Percentiles rank a stretch among this genome's conserved stretches.
Evolutionary conservation across 768 basidiomycete genomes (phyloP).

Genomic region (Xerocomellus amylosporus): DNA sequence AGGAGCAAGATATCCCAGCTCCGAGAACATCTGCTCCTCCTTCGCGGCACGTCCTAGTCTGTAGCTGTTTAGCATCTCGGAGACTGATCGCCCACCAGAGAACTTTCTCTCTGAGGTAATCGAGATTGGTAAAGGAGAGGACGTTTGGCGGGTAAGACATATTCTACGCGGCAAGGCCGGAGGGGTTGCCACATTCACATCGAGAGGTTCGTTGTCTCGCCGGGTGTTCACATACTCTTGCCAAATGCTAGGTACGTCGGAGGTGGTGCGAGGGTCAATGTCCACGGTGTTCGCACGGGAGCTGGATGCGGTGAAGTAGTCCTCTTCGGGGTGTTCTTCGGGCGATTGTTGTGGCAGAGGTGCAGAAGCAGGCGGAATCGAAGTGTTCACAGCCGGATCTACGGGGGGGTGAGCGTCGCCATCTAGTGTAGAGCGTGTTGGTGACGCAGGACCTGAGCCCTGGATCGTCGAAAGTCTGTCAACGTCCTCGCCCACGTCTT

Average conservation of each 20-base stretch:
- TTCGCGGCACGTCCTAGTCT: constrained; percentile 52
- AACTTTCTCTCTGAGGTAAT: constrained; percentile 31
- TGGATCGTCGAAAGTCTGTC: constrained; percentile 25
- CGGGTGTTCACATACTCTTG: constrained; percentile 26
- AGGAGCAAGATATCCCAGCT: constrained; percentile 69
- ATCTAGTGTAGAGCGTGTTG: constrained; percentile 11
- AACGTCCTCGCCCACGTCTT: constrained; percentile 50
- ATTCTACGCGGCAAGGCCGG: constrained; percentile 51
- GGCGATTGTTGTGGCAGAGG: constrained; percentile 24
- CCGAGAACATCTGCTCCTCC: constrained; percentile 65
- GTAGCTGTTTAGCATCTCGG: constrained; percentile 32
- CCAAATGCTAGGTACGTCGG: constrained; percentile 23
- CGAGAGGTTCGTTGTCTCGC: constrained; percentile 30
- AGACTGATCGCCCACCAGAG: constrained; percentile 33
- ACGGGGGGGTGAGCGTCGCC: not conserved
- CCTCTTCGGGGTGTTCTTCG: constrained; percentile 26
- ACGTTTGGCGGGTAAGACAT: constrained; percentile 59
- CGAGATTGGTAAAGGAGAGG: constrained; percentile 57
- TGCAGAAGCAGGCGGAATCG: constrained; percentile 12
- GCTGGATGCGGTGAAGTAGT: constrained; percentile 31
- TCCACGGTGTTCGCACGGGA: constrained; percentile 25
- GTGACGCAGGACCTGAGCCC: constrained; percentile 24
- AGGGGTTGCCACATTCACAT: constrained; percentile 36
- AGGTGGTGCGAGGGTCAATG: constrained; percentile 4
- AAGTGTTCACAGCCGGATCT: constrained; percentile 11